These are phyloP conservation scores for Lithohypha guttulata DNA, from an alignment of 2,329 filamentous ascomycete genomes.

Conservation along the genomic window DNA sequence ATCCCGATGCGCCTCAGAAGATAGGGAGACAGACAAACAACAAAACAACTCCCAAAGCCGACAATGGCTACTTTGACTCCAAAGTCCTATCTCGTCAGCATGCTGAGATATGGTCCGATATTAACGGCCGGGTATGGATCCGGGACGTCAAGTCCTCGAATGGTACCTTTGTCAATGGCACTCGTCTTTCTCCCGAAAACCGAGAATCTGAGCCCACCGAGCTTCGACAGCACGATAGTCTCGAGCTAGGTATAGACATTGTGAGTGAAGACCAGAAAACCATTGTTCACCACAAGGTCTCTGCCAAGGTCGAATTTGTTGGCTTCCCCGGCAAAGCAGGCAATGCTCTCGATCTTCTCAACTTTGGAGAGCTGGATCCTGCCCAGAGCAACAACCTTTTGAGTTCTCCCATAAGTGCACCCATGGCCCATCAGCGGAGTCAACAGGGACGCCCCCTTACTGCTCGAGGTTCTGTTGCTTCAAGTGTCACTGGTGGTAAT, in stretches of 20 bases:
- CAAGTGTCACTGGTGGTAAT: conserved; percentile 45
- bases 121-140: conserved; percentile 78
- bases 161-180: conserved; percentile 93
- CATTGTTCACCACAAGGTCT: conserved; percentile 96
- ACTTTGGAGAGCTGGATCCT: conserved; percentile 82
- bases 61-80: conserved; percentile 95
- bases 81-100: conserved; percentile 95
- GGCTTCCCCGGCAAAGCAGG: conserved; percentile 66
- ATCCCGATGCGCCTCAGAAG: conserved; percentile 72
- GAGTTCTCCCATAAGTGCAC: conserved; percentile 55
- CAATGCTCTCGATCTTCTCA: conserved; percentile 61
- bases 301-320: conserved; percentile 90
- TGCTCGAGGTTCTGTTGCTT: conserved; percentile 49
- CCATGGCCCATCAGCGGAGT: conserved; percentile 55
- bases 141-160: conserved; percentile 97
- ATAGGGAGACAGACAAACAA: conserved; percentile 96
- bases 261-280: conserved; percentile 98
- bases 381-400: conserved; percentile 61
- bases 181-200: conserved; percentile 82
- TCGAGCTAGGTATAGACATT: conserved; percentile 95
- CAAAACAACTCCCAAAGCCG: conserved; percentile 80
- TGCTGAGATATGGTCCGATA: conserved; percentile 83
- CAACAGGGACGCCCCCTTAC: conserved; percentile 59
- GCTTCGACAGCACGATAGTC: conserved; percentile 76
- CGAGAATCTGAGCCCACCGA: conserved; percentile 94